phyloP scores from a whole-genome alignment of 2,329 filamentous ascomycete genomes.

The Fusarium gaditjirri region DNA sequence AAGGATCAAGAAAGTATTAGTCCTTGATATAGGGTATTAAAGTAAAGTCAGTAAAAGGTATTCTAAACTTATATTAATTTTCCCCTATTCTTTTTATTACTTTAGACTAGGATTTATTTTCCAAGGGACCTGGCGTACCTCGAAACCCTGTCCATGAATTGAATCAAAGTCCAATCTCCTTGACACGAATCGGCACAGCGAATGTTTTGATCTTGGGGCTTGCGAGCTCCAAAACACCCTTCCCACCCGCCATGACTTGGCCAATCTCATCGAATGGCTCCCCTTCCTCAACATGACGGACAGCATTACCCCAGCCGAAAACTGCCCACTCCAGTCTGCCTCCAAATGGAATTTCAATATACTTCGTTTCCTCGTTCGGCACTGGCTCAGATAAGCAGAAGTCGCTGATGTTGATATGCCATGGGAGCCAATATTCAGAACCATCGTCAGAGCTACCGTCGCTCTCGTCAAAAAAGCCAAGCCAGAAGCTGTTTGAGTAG shows the following conservation, averaged over 20 bases:
- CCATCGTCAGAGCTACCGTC: too few relatives aligned
- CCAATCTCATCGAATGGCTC: neutral
- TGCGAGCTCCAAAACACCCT: rapidly evolving
- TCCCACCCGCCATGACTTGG: rapidly evolving
- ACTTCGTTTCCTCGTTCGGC: rapidly evolving
- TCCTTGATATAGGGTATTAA: too few relatives aligned
- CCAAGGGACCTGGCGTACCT: too few relatives aligned
- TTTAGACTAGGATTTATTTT: too few relatives aligned
- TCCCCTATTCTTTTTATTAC: too few relatives aligned
- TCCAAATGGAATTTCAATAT: neutral
- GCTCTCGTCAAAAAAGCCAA: neutral
- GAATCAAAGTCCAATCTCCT: neutral
- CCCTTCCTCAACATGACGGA: neutral
- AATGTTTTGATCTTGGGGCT: neutral
- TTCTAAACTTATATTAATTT: too few relatives aligned
- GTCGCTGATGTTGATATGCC: rapidly evolving
- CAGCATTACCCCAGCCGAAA: too few relatives aligned
- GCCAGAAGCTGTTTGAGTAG: neutral
- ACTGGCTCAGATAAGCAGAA: neutral
- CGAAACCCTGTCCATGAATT: neutral
- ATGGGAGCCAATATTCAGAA: neutral
- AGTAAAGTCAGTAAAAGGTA: too few relatives aligned
- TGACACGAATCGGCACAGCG: neutral
- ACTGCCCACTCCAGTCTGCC: neutral
- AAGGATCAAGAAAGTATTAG: too few relatives aligned